Evolutionary conservation across 2,329 filamentous ascomycete genomes (phyloP), one percentile per base, ranked within the genome.

Genomic region (Gnomoniopsis sp.): DNA sequence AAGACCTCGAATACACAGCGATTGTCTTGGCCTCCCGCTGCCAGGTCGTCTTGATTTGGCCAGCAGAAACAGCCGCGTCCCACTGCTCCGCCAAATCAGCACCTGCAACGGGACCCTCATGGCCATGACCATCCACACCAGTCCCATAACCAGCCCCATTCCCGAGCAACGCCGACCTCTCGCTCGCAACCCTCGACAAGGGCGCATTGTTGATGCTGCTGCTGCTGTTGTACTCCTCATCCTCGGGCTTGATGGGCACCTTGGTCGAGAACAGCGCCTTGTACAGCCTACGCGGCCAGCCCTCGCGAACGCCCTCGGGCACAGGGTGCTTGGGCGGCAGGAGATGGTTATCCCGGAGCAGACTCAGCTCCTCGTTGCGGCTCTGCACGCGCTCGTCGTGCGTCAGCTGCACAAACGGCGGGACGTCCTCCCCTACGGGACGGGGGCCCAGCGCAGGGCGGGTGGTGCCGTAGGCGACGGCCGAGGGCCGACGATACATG

Each of bases 41-140:
- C 92, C 93, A 98, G 6, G 91, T 96, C 4, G 93, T 97, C 55
- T 88, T 87, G 64, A 98, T 93, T 68, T 86, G 83, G 12, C 92
- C 91, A 0, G 88, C 84, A 1, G 85, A 82, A 12, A 97, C 89
- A 0, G 93, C 93, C 62, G 92, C 89, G 62, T 93, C 88, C 91
- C 91, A 96, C 69, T 90, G 88, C 66, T 86, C 81, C 65, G 88
- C 84, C 53, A 93, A 78, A 53, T 82, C 78, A 49, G 85, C 83
- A 4, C 79, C 75, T 6, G 75, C 77, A 12, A 57, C 77, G 77
- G 43, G 75, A 75, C 75, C 76, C 64, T 19, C 74, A 30, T 34
- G 23, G 17, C 26, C 52, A 26, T 26, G 14, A 3, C n/a, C 52
- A 14, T 74, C 55, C 69, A 66, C 12, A 60, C 64, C 49, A 69